Base-by-base conservation (phyloP, 1,284 basidiomycete species). In the Athelia psychrophila region DNA sequence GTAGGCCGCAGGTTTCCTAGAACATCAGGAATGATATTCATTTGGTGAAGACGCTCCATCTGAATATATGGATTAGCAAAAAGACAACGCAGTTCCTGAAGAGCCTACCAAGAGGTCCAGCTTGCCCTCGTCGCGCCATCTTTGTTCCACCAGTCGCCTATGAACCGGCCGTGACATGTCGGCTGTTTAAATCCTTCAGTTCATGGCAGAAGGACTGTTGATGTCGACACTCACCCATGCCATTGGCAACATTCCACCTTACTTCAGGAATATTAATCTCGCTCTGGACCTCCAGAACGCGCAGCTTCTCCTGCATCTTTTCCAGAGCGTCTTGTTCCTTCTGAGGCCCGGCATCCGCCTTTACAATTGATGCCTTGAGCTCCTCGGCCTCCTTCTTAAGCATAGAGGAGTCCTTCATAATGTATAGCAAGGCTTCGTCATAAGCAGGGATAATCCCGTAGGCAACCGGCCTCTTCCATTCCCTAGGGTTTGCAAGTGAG, bases 31-130 rank as follows among this genome's bases (percentile, higher is more conserved):
- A 97, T 77, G 49, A 98, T 84, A 49, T 87, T 75, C 91, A 98
- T 93, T 70, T 94, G 88, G 61, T 90, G 78, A 45, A 96, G 68
- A 60, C 95, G 87, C 68, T 98, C 91, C 91, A 97, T 97, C 86
- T 94, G 62, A 32, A n/a, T 20, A 12, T 19, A 18, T 9, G 16
- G 16, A 44, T 40, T 40, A 42, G 22, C 44, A 8, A 18, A 33
- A 15, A 48, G 49, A 49, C n/a, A n/a, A 42, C n/a, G 6, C 38
- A 42, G 6, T n/a, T 24, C 50, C 9, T 15, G 38, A 32, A 48
- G 10, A n/a, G 73, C 87, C 44, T 54, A 93, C 91, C 66, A 97
- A 72, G 42, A 93, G 74, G 64, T 96, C 93, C 46, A 97, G 74
- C 38, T 80, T 77, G 5, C 95, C 95, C 33, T 91, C 82, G 52